These are phyloP conservation scores for Blastobotrys indianensis DNA, from an alignment of 1,139 yeast genomes.

Conservation along the genomic window DNA sequence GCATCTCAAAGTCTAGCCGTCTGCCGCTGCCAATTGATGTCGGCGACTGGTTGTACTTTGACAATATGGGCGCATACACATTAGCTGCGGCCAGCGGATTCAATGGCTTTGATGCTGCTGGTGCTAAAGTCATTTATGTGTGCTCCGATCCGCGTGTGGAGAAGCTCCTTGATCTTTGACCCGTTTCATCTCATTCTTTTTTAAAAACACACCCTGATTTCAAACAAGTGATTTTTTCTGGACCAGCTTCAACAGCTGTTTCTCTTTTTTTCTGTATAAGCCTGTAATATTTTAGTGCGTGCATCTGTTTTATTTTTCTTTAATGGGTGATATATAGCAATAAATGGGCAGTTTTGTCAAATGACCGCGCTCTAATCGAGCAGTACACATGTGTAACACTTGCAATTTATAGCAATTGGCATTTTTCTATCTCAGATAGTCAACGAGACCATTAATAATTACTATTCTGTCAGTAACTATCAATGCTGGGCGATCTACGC, in stretches of 20 bases:
- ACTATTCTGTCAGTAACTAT: too few relatives aligned
- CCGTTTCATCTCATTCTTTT: conserved; percentile 1
- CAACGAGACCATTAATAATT: too few relatives aligned
- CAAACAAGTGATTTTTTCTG: too few relatives aligned
- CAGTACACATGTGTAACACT: too few relatives aligned
- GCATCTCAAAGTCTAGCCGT: conserved; percentile 51
- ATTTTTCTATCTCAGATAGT: too few relatives aligned
- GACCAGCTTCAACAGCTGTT: too few relatives aligned
- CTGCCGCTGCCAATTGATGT: conserved; percentile 59
- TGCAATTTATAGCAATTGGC: too few relatives aligned
- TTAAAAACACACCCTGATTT: neutral
- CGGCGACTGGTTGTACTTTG: conserved; percentile 92
- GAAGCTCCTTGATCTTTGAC: conserved; percentile 25
- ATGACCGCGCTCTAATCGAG: too few relatives aligned
- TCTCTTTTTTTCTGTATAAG: neutral
- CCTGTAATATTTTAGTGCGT: neutral
- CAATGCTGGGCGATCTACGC: too few relatives aligned
- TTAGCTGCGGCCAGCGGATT: conserved; percentile 82
- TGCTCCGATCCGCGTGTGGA: conserved; percentile 37
- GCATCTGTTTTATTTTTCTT: neutral
- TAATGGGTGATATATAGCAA: too few relatives aligned
- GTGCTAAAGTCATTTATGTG: conserved; percentile 57
- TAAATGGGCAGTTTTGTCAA: too few relatives aligned
- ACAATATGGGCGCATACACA: conserved; percentile 89
- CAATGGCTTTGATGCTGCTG: conserved; percentile 63